A percentile compares a stretch with the other conserved stretches of the same genome.
Conservation (phyloP, 345 rosid genomes). For the Ailanthus altissimus region DNA sequence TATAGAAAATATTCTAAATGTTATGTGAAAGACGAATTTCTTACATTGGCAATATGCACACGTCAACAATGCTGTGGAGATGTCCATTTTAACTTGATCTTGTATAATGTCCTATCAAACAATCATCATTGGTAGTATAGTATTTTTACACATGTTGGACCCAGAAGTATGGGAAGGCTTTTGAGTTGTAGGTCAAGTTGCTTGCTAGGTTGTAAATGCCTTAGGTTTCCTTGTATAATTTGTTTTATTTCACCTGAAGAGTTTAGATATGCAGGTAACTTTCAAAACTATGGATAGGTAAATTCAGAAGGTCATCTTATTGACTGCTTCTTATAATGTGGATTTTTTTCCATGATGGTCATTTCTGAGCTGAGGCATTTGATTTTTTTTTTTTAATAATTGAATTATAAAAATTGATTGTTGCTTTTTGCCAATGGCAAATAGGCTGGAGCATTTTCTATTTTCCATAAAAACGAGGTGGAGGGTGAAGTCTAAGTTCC, state of each 20-base stretch:
- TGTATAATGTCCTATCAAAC: neutral
- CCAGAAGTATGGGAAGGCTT: neutral
- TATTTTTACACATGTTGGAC: neutral
- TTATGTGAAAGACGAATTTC: neutral
- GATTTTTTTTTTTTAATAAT: neutral
- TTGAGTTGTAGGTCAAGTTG: neutral
- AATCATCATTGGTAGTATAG: neutral
- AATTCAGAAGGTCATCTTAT: neutral
- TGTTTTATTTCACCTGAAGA: neutral
- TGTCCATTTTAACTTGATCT: neutral
- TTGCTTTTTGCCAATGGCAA: neutral
- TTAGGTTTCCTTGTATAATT: neutral
- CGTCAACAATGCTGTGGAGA: conserved; percentile 2
- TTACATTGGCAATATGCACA: neutral
- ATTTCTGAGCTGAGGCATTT: neutral
- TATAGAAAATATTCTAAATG: neutral
- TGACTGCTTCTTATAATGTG: neutral
- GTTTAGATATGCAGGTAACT: neutral
- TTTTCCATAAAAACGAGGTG: neutral
- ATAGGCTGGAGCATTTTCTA: neutral
- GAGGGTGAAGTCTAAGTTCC: neutral
- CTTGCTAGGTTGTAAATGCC: neutral
- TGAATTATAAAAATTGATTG: neutral
- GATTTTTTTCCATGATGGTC: neutral
- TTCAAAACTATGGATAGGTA: neutral